Percentiles rank a stretch among this genome's conserved stretches.
These are phyloP conservation scores for Fusarium concolor DNA, from an alignment of 2,329 filamentous ascomycete species.

Conservation along the genomic window DNA sequence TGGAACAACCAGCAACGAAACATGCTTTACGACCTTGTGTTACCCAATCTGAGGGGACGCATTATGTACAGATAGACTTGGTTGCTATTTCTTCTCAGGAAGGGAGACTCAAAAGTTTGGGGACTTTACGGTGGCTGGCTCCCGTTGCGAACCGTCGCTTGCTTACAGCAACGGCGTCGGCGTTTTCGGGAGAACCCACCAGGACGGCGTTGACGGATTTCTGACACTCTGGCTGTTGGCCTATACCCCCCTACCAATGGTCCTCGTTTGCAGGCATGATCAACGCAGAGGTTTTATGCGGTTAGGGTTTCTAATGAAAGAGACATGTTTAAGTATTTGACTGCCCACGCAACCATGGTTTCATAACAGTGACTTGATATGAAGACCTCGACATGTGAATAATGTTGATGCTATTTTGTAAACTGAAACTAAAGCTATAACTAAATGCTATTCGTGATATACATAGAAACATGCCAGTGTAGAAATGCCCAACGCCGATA, in stretches of 20 bases:
- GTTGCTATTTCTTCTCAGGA: conserved; percentile 54
- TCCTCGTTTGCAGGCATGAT: conserved; percentile 52
- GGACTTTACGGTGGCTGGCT: conserved; percentile 47
- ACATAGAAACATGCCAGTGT: background rate
- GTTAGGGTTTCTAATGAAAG: conserved; percentile 53
- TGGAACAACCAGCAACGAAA: conserved; percentile 45
- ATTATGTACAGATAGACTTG: conserved; percentile 58
- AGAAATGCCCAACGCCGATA: conserved; percentile 12
- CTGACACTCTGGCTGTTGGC: conserved; percentile 55
- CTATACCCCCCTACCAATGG: conserved; percentile 56
- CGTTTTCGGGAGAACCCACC: conserved; percentile 46
- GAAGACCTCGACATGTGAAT: background rate
- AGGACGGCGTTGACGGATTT: conserved; percentile 58
- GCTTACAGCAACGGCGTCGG: conserved; percentile 37
- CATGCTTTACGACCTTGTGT: conserved; percentile 46
- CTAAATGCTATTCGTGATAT: conserved; percentile 5
- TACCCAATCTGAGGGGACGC: conserved; percentile 45
- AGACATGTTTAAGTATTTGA: conserved; percentile 43
- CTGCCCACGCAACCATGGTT: background rate
- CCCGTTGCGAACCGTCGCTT: conserved; percentile 40
- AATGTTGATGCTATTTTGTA: conserved; percentile 9
- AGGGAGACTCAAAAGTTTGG: conserved; percentile 52
- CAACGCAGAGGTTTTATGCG: conserved; percentile 51
- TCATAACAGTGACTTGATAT: background rate
- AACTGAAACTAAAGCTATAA: background rate